Conservation (phyloP, 2,329 filamentous ascomycete genomes). For the Diaporthe nobilis region DNA sequence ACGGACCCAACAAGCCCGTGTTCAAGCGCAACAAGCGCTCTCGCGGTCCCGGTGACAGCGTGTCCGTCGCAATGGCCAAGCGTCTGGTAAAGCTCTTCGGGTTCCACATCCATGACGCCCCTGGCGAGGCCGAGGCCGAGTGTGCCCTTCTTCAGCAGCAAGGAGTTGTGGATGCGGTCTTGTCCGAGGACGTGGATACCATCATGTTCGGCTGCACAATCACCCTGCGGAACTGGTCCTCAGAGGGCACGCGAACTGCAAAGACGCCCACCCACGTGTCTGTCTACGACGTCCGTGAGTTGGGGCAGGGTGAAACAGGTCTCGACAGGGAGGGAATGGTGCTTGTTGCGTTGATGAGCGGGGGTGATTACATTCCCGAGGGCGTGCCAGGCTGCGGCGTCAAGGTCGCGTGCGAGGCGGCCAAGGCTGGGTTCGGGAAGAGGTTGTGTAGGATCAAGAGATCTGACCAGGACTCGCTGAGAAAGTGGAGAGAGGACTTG, state of each 20-base stretch:
- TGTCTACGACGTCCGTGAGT: conserved; percentile 77
- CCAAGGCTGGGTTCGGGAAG: conserved; percentile 86
- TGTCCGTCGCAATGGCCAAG: conserved; percentile 84
- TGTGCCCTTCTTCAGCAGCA: conserved; percentile 87
- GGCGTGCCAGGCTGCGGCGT: conserved; percentile 90
- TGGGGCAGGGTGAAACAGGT: conserved; percentile 65
- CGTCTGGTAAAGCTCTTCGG: conserved; percentile 87
- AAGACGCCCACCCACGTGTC: conserved; percentile 88
- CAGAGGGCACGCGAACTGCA: conserved; percentile 74
- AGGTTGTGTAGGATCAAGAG: conserved; percentile 77
- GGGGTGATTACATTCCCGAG: conserved; percentile 92
- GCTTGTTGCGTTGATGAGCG: conserved; percentile 92
- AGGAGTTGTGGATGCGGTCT: conserved; percentile 90
- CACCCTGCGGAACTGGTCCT: conserved; percentile 86
- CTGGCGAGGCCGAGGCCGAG: conserved; percentile 96
- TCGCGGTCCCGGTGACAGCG: conserved; percentile 72
- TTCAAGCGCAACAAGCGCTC: conserved; percentile 91
- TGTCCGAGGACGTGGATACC: conserved; percentile 97
- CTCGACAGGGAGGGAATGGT: conserved; percentile 93
- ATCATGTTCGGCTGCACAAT: conserved; percentile 94
- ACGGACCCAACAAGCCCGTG: conserved; percentile 67
- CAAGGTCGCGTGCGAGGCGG: conserved; percentile 91
- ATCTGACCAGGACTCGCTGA: conserved; percentile 71
- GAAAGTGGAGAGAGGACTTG: conserved; percentile 79
- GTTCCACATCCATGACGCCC: conserved; percentile 87